Evolutionary conservation across 2,329 filamentous ascomycete genomes (phyloP), one percentile per base, ranked within the genome.

Genomic region (Phoma sp.): DNA sequence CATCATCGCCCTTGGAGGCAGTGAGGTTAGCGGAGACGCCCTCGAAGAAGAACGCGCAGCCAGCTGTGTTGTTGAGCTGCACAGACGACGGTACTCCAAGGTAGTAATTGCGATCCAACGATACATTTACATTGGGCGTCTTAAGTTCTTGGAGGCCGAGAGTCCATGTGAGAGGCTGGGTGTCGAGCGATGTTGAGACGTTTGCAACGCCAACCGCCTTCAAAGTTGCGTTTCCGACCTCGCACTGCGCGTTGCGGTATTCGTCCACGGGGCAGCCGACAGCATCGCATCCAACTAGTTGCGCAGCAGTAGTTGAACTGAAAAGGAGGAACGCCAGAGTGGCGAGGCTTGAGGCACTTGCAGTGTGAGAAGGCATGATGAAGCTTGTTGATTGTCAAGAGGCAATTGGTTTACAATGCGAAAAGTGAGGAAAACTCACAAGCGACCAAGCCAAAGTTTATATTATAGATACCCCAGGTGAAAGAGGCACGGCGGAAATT

Each of bases 11-110:
- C 11, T 37, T 32, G 6, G 30, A 13, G 1, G 39, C 24, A n/a
- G 47, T 30, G 25, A 50, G 39, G 18, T 50, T 50, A 10, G 32
- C 23, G 11, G 47, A 37, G 27, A 50, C 18, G 10, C 47, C 47
- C 13, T 50, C 47, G 30, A 55, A 55, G 40, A 55, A 51, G 22
- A 55, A 40, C 22, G 52, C 52, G 23, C 52, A 55, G 8, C 47
- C 47, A 29, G 18, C 33, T 7, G 41, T 42, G 14, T 37, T 33
- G 24, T 36, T 42, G 7, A 52, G 41, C 6, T 52, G 11, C 18
- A 51, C 2, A 11, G 47, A 55, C 9, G 33, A 22, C 1, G 52
- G 52, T 14, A 47, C 46, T 7, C 52, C 52, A n/a, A 55, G 52
- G 43, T 45, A 51, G 42, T 27, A 55, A 29, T 51, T 55, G 8